phyloP scores from a whole-genome alignment of 208 protist genomes.

The Trypanosoma boissoni region DNA sequence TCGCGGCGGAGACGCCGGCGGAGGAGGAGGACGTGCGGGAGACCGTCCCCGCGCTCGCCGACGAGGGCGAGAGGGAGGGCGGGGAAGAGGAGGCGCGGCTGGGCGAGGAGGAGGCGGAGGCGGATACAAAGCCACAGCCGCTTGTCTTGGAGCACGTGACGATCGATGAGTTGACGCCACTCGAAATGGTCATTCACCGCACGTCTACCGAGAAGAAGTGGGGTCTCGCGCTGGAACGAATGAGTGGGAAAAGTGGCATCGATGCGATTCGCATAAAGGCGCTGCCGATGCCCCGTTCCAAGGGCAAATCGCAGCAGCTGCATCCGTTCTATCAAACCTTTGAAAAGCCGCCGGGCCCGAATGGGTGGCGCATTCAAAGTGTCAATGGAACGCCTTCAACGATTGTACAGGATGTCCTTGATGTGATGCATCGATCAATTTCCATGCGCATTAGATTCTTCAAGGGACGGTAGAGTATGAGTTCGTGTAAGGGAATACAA shows the following conservation, averaged over 20 bases:
- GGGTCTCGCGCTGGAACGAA: conserved; percentile 38
- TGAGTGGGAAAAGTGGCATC: conserved; percentile 6
- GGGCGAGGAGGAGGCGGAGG: not conserved
- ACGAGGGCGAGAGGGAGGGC: not conserved
- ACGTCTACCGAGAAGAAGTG: conserved; percentile 38
- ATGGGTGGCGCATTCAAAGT: conserved; percentile 45
- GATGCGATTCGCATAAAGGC: conserved; percentile 18
- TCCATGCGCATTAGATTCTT: conserved; percentile 30
- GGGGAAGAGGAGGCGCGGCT: not conserved
- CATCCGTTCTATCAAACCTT: conserved; percentile 50
- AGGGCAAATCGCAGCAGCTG: conserved; percentile 1
- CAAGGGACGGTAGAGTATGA: conserved; percentile 1
- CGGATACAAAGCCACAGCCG: conserved; percentile 10
- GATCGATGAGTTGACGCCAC: conserved; percentile 32
- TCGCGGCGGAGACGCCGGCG: not conserved
- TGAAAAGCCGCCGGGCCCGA: conserved; percentile 22
- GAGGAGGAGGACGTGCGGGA: not conserved
- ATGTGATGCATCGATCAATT: conserved; percentile 30
- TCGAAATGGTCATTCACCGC: conserved; percentile 58
- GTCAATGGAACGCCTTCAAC: conserved; percentile 34
- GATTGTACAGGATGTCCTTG: conserved; percentile 28
- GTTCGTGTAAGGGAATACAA: too few species aligned
- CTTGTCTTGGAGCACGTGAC: conserved; percentile 54
- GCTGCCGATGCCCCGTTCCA: conserved; percentile 17
- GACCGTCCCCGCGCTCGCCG: not conserved